Base-by-base conservation (phyloP, 2,329 filamentous ascomycete species). In the Calonectria hawksworthii region DNA sequence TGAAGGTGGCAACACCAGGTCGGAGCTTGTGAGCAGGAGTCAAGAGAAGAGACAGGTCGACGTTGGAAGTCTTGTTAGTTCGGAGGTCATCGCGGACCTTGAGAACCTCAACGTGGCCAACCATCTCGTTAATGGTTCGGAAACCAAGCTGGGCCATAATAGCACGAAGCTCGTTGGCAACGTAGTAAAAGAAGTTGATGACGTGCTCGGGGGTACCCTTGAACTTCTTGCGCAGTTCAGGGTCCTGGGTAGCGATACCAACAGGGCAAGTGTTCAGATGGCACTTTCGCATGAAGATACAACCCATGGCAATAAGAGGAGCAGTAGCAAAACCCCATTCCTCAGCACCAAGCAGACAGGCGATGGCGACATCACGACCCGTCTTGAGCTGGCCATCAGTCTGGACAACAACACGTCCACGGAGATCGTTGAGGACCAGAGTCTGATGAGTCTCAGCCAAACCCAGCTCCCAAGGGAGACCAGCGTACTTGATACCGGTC, bases 181-280 rank as follows among this genome's bases (percentile, higher is more conserved):
- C 91, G 83, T 98, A 99, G 88, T 98, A 99, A 88, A 98, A 98
- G 90, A 98, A 98, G 90, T 98, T 99, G 86, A 99, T 98, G 73
- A 98, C 96, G 81, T 98, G 95, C 87, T 99, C 96, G 14, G 96
- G 96, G 1, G 95, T 96, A 76, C 96, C 96, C 79, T 93, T 90
- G 86, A 99, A 98, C 87, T 98, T 99, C 90, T 96, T 94, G 75
- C 96, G 92, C 2, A 99, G 90, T 83, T 96, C 94, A n/a, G 96
- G 96, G 81, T 98, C 96, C 83, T 99, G 96, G 0, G 96, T 98
- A 4, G 96, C 96, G 75, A 99, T 98, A 85, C 96, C 96, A 14
- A 98, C 96, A 13, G 96, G 96, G 87, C 96, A 92, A 3, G 94
- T 96, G 83, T 97, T 98, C 68, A 85, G 77, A 79, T 92, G 91